Base-by-base conservation (phyloP, 495 filamentous ascomycete species). In the Letharia lupina region DNA sequence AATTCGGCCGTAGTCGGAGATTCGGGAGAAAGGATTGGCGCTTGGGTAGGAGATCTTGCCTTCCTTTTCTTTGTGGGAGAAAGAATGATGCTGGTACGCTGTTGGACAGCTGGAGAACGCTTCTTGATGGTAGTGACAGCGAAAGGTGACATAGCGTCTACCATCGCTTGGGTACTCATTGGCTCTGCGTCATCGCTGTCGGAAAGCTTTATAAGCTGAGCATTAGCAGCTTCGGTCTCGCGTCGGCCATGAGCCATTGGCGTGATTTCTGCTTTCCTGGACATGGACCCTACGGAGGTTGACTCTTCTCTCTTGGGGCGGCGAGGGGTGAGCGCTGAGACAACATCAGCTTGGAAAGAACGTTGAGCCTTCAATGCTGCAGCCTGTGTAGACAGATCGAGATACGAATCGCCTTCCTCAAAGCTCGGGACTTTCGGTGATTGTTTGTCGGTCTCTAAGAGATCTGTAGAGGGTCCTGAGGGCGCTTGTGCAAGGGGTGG, bases 91-190 rank as follows among this genome's bases (percentile, higher is more conserved):
- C 33, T 62, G 44, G 74, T 47, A 62, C 65, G 59, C 42, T 66
- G 41, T 12, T 66, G 68, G 44, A 63, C 35, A 12, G 61, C 69
- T 13, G 59, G 48, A n/a, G 63, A 63, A 42, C 60, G 50, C 59
- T 78, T 80, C 62, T 79, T 80, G 13, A 75, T 73, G 1, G 79
- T 80, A 45, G 77, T 80, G 61, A 80, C 75, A 2, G 73, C 76
- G 58, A 80, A 83, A 37, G 81, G 81, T 1, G 79, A 81, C 39
- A 75, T 76, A 13, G 77, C 75, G 67, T 83, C 79, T 37, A 83
- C 75, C 72, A 83, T 78, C 54, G 70, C 77, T 71, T 83, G 81
- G 7, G 81, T 83, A 67, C 77, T 82, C 65, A 80, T 75, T 37
- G 71, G 35, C 50, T 67, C 59, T 45, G 58, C 65, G 16, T 68